Evolutionary conservation across 352 stramenopile genomes (phyloP), one percentile per base, ranked within the genome.

Genomic region (Globisporangium cederbergense): DNA sequence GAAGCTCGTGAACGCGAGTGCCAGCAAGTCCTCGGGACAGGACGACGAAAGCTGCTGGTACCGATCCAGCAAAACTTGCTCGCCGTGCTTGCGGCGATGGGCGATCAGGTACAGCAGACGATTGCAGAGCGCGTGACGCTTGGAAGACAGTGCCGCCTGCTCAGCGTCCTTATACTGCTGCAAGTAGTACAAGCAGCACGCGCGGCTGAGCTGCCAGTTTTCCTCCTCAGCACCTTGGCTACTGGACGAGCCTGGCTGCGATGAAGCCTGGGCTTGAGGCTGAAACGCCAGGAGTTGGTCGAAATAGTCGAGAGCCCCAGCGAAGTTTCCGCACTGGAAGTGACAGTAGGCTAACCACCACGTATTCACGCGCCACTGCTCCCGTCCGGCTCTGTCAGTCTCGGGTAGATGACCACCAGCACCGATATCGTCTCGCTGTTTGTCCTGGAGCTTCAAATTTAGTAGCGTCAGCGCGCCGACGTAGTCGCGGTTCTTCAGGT

Each of bases 51-150:
- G 70, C 13, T 81, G 73, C 36, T 81, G 65, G 58, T 86, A 85
- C 34, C 76, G 90, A 68, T 98, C 94, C 30, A 93, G 71, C 43
- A 98, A 81, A 8, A 97, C 63, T 45, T 92, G 88, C 47, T 97
- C 90, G 2, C 60, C 53, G 13, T 82, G 66, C 22, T 77, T 89
- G 55, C 74, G 73, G 18, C 53, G 57, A 54, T 87, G 69, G 0
- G 74, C 74, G 2, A 86, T 55, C 6, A 89, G 62, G 55, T 79
- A 89, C 11, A 89, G 42, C 16, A 89, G 61, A 0, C 80, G 76
- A 62, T 88, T 82, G 67, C 79, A 86, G 3, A 89, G 62, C 34
- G 64, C 60, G 22, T 74, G 65, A 22, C 77, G 73, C 30, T 71
- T 74, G n/a, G 68, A 75, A 14, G 72, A 66, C n/a, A 87, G 58